These are phyloP conservation scores for Ceratocystis smalleyi DNA, from an alignment of 2,329 filamentous ascomycete species.

Conservation along the genomic window DNA sequence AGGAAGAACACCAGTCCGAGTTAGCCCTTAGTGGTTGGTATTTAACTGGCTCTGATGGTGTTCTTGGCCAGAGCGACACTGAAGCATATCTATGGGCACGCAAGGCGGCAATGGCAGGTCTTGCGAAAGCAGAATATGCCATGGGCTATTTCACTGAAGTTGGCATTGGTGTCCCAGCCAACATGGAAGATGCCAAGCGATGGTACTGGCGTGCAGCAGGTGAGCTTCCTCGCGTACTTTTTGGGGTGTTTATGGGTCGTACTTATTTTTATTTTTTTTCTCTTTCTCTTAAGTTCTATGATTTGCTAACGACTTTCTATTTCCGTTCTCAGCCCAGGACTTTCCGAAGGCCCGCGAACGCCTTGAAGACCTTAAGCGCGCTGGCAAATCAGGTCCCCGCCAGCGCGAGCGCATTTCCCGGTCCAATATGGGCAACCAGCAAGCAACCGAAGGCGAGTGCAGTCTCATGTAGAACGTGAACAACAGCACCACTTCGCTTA, in stretches of 20 bases:
- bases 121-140: slow-evolving; percentile 91
- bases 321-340: slow-evolving; percentile 54
- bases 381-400: slow-evolving; percentile 56
- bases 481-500: slow-evolving; percentile 10
- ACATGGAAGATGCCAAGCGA: slow-evolving; percentile 85
- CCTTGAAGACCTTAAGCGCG: slow-evolving; percentile 77
- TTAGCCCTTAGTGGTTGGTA: slow-evolving; percentile 84
- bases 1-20: slow-evolving; percentile 89
- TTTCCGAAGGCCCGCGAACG: slow-evolving; percentile 86
- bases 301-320: slow-evolving; percentile 21
- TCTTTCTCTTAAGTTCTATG: background rate
- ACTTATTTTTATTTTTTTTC: slow-evolving; percentile 22
- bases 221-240: slow-evolving; percentile 36
- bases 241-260: background rate
- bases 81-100: slow-evolving; percentile 95
- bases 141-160: slow-evolving; percentile 90
- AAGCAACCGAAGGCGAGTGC: slow-evolving; percentile 15
- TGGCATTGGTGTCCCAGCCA: slow-evolving; percentile 74
- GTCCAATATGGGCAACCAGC: slow-evolving; percentile 61
- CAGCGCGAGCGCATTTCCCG: slow-evolving; percentile 65
- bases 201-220: slow-evolving; percentile 97
- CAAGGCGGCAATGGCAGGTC: slow-evolving; percentile 73
- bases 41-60: slow-evolving; percentile 73
- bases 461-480: slow-evolving; percentile 17
- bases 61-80: slow-evolving; percentile 80